Conservation (phyloP, 163 green algal genomes). For the Chlorella variabilis region DNA sequence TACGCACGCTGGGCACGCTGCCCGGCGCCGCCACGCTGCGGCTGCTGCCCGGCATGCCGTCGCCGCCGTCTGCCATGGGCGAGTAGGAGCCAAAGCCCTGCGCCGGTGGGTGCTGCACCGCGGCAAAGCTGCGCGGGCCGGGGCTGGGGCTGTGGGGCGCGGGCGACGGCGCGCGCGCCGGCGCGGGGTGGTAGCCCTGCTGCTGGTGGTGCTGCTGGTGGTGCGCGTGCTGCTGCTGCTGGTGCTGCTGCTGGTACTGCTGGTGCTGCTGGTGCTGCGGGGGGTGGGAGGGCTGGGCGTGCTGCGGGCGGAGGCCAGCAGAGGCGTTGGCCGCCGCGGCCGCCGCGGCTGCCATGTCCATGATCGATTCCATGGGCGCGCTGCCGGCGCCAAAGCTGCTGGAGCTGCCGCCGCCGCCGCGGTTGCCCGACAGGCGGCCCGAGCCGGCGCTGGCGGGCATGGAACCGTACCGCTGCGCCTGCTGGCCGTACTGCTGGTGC, state of each 20-base stretch:
- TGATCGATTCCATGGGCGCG: not conserved
- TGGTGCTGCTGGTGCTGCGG: not conserved
- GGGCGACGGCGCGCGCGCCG: not conserved
- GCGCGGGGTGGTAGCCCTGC: not conserved
- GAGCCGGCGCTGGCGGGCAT: not conserved
- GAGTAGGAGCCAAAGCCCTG: conserved; percentile 1
- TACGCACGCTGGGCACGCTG: conserved; percentile 5
- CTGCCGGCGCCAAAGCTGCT: not conserved
- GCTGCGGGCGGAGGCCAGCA: not conserved
- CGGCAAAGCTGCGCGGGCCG: not conserved
- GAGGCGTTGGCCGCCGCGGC: no score
- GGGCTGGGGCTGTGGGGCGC: not conserved
- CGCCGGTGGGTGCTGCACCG: conserved; percentile 12
- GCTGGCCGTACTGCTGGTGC: not conserved
- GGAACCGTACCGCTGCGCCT: not conserved
- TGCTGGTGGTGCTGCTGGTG: not conserved
- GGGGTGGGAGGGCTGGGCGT: no score
- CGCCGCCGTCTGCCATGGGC: no score
- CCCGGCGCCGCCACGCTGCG: not conserved
- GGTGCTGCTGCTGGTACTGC: not conserved
- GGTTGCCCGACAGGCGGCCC: not conserved
- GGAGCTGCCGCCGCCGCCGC: not conserved
- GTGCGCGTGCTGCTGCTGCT: not conserved
- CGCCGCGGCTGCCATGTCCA: not conserved
- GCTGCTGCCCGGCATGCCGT: not conserved